A percentile compares a stretch with the other conserved stretches of the same genome.
These are phyloP conservation scores for Quercus engelmannii DNA, from an alignment of 306 rosid species.

Conservation along the genomic window DNA sequence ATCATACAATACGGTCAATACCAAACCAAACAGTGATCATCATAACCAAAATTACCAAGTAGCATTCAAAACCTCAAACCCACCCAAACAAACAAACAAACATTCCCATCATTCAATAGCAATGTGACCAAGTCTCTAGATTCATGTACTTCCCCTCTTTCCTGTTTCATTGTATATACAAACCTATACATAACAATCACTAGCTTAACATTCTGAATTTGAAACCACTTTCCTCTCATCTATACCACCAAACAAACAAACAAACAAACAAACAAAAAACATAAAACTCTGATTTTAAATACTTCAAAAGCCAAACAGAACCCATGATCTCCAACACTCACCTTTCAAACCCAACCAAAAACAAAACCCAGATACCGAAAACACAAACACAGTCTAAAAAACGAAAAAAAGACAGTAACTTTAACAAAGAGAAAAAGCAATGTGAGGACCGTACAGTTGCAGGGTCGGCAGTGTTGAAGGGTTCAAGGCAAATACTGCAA, in stretches of 20 bases:
- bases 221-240: background rate
- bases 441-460: slow-evolving; percentile 50
- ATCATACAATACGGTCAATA: background rate
- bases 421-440: background rate
- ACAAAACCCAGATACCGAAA: background rate
- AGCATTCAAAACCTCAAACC: background rate
- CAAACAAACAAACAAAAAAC: background rate
- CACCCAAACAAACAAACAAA: background rate
- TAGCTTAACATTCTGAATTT: background rate
- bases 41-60: background rate
- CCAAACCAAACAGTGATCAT: background rate
- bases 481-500: slow-evolving; percentile 85
- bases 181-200: background rate
- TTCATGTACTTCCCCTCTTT: background rate
- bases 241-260: background rate
- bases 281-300: background rate
- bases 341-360: background rate
- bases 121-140: background rate
- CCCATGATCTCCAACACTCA: background rate
- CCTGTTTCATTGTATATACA: background rate
- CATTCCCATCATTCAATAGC: background rate
- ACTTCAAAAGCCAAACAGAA: background rate
- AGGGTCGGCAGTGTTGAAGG: slow-evolving; percentile 65
- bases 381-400: background rate
- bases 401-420: background rate